phyloP scores from a whole-genome alignment of 2,329 filamentous ascomycete genomes.

The Neofusicoccum cordaticola region DNA sequence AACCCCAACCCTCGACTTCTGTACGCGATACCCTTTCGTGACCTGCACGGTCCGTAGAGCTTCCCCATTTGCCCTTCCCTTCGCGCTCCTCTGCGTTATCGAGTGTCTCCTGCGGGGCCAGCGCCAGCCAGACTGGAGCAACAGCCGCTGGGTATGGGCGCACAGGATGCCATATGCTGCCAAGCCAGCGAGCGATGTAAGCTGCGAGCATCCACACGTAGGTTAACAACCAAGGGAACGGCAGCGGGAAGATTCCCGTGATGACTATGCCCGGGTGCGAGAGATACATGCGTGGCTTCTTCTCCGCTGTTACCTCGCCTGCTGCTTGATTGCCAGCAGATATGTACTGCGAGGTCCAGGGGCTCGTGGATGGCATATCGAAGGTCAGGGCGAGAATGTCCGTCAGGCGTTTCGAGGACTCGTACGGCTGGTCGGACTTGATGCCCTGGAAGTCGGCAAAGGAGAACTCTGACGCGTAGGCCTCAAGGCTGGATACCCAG shows the following conservation, averaged over 20 bases:
- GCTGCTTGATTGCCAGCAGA: slow-evolving; percentile 23
- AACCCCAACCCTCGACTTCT: slow-evolving; percentile 83
- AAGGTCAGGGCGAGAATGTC: slow-evolving; percentile 78
- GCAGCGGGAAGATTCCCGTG: slow-evolving; percentile 76
- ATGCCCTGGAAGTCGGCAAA: slow-evolving; percentile 75
- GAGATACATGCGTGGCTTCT: slow-evolving; percentile 66
- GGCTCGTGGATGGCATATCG: slow-evolving; percentile 61
- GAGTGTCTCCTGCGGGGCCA: slow-evolving; percentile 63
- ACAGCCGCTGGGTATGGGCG: slow-evolving; percentile 74
- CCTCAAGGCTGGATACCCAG: slow-evolving; percentile 84
- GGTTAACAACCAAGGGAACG: slow-evolving; percentile 66
- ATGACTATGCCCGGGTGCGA: slow-evolving; percentile 84
- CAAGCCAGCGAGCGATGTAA: slow-evolving; percentile 70
- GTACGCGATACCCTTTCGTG: slow-evolving; percentile 67
- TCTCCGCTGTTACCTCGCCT: slow-evolving; percentile 21
- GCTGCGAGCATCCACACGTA: slow-evolving; percentile 62
- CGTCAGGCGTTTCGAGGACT: slow-evolving; percentile 81
- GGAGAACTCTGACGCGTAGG: slow-evolving; percentile 56
- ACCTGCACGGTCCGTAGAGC: slow-evolving; percentile 60
- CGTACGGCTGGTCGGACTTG: slow-evolving; percentile 65
- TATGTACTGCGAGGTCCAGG: slow-evolving; percentile 59
- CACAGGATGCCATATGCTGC: slow-evolving; percentile 84
- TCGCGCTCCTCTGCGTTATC: slow-evolving; percentile 52
- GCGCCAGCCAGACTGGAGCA: slow-evolving; percentile 73
- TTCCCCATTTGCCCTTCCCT: slow-evolving; percentile 79